Conservation (phyloP, 2,329 filamentous ascomycete species). For the Ophiostoma australiae region DNA sequence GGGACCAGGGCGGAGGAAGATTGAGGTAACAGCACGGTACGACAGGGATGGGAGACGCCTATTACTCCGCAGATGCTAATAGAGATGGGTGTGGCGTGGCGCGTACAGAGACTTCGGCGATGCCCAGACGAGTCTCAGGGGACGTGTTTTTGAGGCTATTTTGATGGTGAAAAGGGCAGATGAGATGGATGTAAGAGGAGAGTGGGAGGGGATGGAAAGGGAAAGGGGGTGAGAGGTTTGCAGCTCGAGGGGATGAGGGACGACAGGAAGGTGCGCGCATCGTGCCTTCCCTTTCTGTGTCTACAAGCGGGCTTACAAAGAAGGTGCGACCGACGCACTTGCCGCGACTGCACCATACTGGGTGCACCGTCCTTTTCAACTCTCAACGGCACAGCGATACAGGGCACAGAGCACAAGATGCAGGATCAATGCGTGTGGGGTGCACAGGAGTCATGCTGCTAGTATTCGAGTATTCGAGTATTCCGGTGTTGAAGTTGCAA, state of each 20-base stretch:
- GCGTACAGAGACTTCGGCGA: not conserved
- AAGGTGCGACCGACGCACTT: slow-evolving; percentile 5
- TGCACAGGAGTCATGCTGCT: slow-evolving; percentile 4
- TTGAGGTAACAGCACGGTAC: not conserved
- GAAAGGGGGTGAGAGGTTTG: not conserved
- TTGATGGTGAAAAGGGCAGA: slow-evolving; percentile 15
- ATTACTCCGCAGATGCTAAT: too few relatives aligned
- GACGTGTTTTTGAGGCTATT: slow-evolving; percentile 19
- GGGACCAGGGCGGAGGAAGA: not conserved
- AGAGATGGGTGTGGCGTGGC: not conserved
- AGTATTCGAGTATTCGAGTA: not conserved
- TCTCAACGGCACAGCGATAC: too few relatives aligned
- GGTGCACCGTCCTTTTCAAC: not conserved
- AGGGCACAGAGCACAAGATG: not conserved
- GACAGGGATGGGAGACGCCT: not conserved
- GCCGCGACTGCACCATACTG: not conserved
- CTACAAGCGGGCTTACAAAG: not conserved
- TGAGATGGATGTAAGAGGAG: slow-evolving; percentile 2
- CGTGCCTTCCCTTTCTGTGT: not conserved
- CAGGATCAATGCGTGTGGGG: not conserved
- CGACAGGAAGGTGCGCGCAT: not conserved
- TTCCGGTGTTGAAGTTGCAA: not conserved
- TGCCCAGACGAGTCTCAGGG: not conserved
- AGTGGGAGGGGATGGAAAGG: not conserved
- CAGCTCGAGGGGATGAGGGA: not conserved